Base-by-base conservation (phyloP, 108 stramenopile genomes). In the Nitzschia palea region DNA sequence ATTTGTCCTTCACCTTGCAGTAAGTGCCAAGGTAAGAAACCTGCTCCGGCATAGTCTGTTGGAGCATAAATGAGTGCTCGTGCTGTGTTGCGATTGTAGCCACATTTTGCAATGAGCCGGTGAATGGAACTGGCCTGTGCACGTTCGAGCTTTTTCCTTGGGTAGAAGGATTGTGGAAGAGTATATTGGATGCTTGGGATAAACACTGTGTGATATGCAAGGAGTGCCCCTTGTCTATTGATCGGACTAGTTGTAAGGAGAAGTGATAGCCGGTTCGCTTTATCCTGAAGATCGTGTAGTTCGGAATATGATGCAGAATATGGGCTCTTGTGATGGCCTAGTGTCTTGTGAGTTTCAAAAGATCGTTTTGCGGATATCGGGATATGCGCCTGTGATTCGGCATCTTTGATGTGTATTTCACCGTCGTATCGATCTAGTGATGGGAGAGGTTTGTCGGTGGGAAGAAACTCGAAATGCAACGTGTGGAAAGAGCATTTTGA, bases 1-100 rank as follows among this genome's bases (percentile, higher is more conserved):
- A 48, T 48, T 20, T 48, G 47, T 12, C 47, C 47, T 18, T 48
- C 47, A 5, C 47, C 47, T 48, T 48, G 47, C 9, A 48, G 47
- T 10, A 18, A 5, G 22, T 18, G 22, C 47, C 47, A 48, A 4
- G 4, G 15, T 18, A 48, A 10, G 22, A 18, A 48, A 4, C 47
- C 47, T 4, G 17, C 47, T 48, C 47, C 47, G 4, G 18, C 47
- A 18, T 48, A 18, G 18, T 8, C 8, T 4, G 17, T 10, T 4
- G 47, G 47, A 4, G 47, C 47, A 18, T 18, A 48, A 20, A 48
- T n/a, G 17, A 48, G 18, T 18, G 18, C 47, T 12, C 4, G 17
- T n/a, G 47, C 8, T 5, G 47, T 48, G 17, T 12, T 48, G 8
- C 47, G 47, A 5, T 5, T 4, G 18, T 48, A 48, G 47, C 47